Percentiles rank a stretch among this genome's conserved stretches.
These are phyloP conservation scores for Entomortierella beljakovae DNA, from an alignment of 192 early-diverging fungal genomes.

Conservation along the genomic window DNA sequence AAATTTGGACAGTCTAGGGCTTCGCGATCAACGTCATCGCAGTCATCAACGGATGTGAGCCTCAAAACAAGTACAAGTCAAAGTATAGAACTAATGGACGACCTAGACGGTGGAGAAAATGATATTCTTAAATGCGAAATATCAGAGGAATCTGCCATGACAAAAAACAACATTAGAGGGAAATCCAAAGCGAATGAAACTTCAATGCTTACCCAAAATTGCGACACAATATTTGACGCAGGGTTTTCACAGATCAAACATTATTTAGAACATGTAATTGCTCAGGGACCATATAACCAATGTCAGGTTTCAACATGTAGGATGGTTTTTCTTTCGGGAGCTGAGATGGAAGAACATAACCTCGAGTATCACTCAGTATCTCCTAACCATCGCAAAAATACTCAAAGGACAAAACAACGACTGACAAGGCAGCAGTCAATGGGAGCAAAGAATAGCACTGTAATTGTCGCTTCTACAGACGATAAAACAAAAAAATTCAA, in stretches of 20 bases:
- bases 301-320: constrained; percentile 5
- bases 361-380: background rate
- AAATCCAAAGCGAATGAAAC: background rate
- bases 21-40: no score
- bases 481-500: no score
- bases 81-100: no score
- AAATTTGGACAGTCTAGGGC: no score
- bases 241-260: constrained; percentile 2
- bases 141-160: background rate
- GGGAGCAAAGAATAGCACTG: background rate
- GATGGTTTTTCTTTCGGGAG: constrained; percentile 3
- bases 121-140: background rate
- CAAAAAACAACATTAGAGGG: background rate
- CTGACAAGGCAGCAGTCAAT: background rate
- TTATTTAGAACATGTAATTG: constrained; percentile 9
- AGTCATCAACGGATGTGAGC: no score
- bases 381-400: background rate
- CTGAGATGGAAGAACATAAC: background rate
- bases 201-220: background rate
- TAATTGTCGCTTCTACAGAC: background rate
- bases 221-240: background rate
- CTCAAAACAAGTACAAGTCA: no score
- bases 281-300: background rate
- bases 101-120: background rate
- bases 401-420: background rate